A percentile compares a stretch with the other conserved stretches of the same genome.
These are phyloP conservation scores for Ophiocordyceps camponoti-leonardi DNA, from an alignment of 2,329 filamentous ascomycete genomes.

Conservation along the genomic window DNA sequence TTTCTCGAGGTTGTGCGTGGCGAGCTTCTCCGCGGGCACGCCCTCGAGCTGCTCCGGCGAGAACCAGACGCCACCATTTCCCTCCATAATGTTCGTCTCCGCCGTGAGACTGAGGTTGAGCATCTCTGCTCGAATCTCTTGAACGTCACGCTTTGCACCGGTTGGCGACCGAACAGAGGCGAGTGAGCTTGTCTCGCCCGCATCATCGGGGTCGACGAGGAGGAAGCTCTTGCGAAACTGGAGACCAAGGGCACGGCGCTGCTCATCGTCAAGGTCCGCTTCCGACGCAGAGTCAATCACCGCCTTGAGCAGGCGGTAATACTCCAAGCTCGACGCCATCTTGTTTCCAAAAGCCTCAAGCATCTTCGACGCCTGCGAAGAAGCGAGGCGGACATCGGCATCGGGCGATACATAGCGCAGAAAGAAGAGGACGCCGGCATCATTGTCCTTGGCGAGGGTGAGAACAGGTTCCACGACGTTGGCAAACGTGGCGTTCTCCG, in stretches of 20 bases:
- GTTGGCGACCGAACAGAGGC: too few species aligned
- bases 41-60: constrained; percentile 56
- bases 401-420: constrained; percentile 64
- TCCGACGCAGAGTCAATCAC: constrained; percentile 34
- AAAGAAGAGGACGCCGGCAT: too few species aligned
- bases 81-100: constrained; percentile 68
- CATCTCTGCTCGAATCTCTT: too few species aligned
- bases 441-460: too few species aligned
- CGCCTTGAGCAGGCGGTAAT: constrained; percentile 50
- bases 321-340: constrained; percentile 67
- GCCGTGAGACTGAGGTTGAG: constrained; percentile 61
- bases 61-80: constrained; percentile 69
- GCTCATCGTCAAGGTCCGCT: constrained; percentile 50
- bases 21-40: constrained; percentile 53
- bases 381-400: constrained; percentile 53
- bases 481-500: constrained; percentile 33
- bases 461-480: constrained; percentile 48
- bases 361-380: constrained; percentile 57
- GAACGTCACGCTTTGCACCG: too few species aligned
- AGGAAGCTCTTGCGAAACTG: constrained; percentile 63
- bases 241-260: constrained; percentile 57
- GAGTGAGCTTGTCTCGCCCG: too few species aligned
- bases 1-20: constrained; percentile 50
- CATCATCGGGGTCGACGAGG: constrained; percentile 56
- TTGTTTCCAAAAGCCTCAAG: constrained; percentile 67